phyloP scores from a whole-genome alignment of 1,139 yeast species.

The Hyphopichia wangnamkhiaoensis region DNA sequence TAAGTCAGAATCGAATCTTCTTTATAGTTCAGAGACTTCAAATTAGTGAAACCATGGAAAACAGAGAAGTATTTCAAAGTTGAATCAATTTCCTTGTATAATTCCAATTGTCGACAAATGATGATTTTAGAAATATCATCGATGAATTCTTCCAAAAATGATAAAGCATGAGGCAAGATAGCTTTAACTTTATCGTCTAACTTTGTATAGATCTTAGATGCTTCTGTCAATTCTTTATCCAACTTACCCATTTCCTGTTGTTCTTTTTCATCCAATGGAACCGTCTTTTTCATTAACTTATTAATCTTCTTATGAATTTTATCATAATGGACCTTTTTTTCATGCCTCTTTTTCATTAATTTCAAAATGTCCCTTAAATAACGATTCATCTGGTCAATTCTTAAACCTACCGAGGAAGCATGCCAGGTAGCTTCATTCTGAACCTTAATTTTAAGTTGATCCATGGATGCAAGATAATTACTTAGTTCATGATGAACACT shows the following conservation, averaged over 20 bases:
- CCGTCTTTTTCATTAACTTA: constrained; percentile 40
- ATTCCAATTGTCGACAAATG: constrained; percentile 33
- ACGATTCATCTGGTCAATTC: constrained; percentile 41
- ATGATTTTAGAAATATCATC: constrained; percentile 39
- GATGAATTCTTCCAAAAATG: constrained; percentile 53
- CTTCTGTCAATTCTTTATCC: constrained; percentile 31
- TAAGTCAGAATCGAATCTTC: constrained; percentile 16
- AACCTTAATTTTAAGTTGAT: constrained; percentile 30
- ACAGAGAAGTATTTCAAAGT: constrained; percentile 33
- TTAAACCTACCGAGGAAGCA: constrained; percentile 28
- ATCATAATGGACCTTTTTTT: constrained; percentile 43
- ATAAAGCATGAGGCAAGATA: constrained; percentile 48
- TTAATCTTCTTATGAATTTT: constrained; percentile 41
- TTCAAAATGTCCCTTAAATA: constrained; percentile 39
- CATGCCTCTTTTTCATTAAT: constrained; percentile 45
- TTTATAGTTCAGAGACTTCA: constrained; percentile 4
- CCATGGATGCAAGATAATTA: constrained; percentile 31
- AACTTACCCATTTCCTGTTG: constrained; percentile 29
- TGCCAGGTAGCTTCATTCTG: constrained; percentile 33
- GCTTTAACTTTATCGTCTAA: constrained; percentile 42
- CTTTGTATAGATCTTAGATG: constrained; percentile 30
- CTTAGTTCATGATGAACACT: constrained; percentile 32
- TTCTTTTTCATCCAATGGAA: constrained; percentile 41
- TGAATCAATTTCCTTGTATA: constrained; percentile 27
- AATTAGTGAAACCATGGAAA: constrained; percentile 37